A percentile compares a stretch with the other conserved stretches of the same genome.
phyloP scores from a whole-genome alignment of 2,329 filamentous ascomycete genomes.

The Stemphylium lycopersici region DNA sequence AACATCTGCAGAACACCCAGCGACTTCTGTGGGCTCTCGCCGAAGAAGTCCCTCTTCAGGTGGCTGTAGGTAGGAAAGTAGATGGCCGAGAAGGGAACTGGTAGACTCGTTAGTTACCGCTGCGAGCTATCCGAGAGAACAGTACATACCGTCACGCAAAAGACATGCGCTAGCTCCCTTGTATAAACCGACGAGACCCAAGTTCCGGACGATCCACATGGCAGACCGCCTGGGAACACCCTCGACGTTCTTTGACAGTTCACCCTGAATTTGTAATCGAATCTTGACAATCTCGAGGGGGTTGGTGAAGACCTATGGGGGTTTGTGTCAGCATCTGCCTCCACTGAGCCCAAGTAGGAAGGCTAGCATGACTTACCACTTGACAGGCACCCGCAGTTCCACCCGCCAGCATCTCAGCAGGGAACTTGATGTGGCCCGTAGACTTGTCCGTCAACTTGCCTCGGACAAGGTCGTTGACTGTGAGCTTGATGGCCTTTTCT shows the following conservation, averaged over 20 bases:
- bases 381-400: conserved; percentile 90
- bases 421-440: conserved; percentile 72
- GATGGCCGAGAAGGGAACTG: conserved; percentile 94
- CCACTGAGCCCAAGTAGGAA: background rate
- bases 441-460: conserved; percentile 74
- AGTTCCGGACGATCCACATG: conserved; percentile 96
- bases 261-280: conserved; percentile 94
- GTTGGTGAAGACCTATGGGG: conserved; percentile 84
- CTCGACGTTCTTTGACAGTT: conserved; percentile 86
- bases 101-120: conserved; percentile 15
- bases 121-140: background rate
- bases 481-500: conserved; percentile 99
- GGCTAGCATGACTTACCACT: conserved; percentile 70
- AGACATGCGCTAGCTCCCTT: conserved; percentile 95
- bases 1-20: conserved; percentile 89
- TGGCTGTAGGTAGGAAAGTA: conserved; percentile 98
- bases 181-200: conserved; percentile 93
- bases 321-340: conserved; percentile 15
- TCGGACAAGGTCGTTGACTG: conserved; percentile 93
- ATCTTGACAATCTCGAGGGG: conserved; percentile 99
- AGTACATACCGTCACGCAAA: conserved; percentile 70
- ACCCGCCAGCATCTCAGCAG: conserved; percentile 83
- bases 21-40: conserved; percentile 85
- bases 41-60: conserved; percentile 91
- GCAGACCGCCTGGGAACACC: conserved; percentile 86